Evolutionary conservation across 768 basidiomycete species (phyloP).

Genomic region (Pulveroboletus sp.): DNA sequence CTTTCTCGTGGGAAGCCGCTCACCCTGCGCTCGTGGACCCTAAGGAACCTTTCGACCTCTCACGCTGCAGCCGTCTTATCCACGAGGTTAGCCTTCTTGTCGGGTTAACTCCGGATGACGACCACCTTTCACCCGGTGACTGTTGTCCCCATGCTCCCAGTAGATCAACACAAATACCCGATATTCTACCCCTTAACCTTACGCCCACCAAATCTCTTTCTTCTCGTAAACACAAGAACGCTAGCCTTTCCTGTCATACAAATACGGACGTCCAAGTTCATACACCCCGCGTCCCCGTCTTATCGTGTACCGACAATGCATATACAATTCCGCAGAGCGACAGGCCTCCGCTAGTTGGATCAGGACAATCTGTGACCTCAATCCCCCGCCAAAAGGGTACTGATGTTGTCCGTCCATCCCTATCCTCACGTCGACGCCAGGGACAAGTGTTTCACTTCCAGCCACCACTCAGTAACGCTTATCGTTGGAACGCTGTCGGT

Average conservation of each 20-base stretch:
- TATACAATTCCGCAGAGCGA: background rate
- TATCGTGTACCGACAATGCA: background rate
- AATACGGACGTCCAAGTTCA: background rate
- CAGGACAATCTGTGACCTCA: background rate
- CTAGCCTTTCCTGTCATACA: background rate
- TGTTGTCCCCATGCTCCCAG: background rate
- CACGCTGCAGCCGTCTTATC: conserved; percentile 26
- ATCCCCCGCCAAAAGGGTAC: conserved; percentile 7
- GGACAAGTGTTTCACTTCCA: conserved; percentile 25
- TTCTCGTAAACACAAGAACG: conserved; percentile 7
- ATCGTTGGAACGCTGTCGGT: conserved; percentile 1
- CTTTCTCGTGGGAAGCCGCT: conserved; percentile 15
- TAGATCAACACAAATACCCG: conserved; percentile 1
- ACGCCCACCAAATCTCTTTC: conserved; percentile 20
- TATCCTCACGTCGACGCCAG: conserved; percentile 18
- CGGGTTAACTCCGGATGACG: conserved; percentile 24
- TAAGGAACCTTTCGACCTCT: conserved; percentile 6
- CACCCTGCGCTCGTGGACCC: conserved; percentile 1
- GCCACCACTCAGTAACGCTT: background rate
- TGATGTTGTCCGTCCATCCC: conserved; percentile 3
- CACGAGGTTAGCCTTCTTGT: conserved; percentile 31
- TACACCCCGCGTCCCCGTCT: background rate
- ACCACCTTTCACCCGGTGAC: conserved; percentile 1
- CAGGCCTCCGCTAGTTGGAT: background rate
- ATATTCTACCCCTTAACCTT: conserved; percentile 15